Evolutionary conservation across 2,329 filamentous ascomycete species (phyloP).

Genomic region (Thelonectria discophora): DNA sequence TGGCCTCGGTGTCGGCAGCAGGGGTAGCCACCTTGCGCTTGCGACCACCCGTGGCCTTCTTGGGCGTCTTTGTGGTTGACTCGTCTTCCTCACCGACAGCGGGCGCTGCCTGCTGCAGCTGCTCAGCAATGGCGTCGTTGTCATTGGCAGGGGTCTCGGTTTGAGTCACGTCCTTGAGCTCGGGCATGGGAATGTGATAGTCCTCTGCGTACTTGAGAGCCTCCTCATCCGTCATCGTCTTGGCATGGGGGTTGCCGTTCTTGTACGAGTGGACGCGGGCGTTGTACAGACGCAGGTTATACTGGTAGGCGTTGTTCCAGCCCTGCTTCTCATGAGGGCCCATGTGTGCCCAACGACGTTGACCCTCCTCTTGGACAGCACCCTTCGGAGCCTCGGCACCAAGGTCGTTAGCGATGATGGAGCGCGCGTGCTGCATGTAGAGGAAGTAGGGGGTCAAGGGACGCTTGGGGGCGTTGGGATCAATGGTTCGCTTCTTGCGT

Average conservation of each 20-base stretch:
- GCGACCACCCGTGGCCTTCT: conserved; percentile 60
- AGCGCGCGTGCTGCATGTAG: conserved; percentile 88
- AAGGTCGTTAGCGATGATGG: conserved; percentile 82
- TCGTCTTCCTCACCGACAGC: conserved; percentile 54
- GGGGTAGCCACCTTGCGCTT: conserved; percentile 67
- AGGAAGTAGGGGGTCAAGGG: conserved; percentile 95
- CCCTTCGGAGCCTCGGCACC: conserved; percentile 81
- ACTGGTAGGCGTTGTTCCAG: conserved; percentile 74
- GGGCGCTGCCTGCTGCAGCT: conserved; percentile 58
- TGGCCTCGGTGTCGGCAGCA: conserved; percentile 51
- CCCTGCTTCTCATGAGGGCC: conserved; percentile 74
- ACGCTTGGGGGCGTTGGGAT: conserved; percentile 94
- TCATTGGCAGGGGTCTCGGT: conserved; percentile 52
- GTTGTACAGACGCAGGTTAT: conserved; percentile 72
- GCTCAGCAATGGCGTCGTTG: conserved; percentile 67
- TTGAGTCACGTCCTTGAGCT: conserved; percentile 54
- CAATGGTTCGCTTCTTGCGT: conserved; percentile 85
- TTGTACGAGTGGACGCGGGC: conserved; percentile 73
- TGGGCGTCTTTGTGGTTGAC: conserved; percentile 64
- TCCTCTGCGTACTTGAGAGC: conserved; percentile 69
- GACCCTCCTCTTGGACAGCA: conserved; percentile 87
- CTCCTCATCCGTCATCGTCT: conserved; percentile 69
- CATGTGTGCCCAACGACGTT: conserved; percentile 86
- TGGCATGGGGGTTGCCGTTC: conserved; percentile 64
- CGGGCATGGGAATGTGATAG: conserved; percentile 63